phyloP scores from a whole-genome alignment of 805 yeast genomes.

The Monosporozyma siamensis region DNA sequence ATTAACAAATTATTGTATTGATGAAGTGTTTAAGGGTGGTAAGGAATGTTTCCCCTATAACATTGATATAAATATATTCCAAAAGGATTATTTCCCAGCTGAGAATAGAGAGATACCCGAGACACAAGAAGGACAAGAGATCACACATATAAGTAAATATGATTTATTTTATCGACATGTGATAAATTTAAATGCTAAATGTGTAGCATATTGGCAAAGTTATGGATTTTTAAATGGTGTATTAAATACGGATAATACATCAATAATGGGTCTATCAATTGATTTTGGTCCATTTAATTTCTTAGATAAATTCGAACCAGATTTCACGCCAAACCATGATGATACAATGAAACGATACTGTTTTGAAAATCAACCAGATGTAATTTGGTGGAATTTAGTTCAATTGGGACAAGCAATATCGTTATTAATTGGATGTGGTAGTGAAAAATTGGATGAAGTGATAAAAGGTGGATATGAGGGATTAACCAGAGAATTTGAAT shows the following conservation, averaged over 20 bases:
- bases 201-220: slow-evolving; percentile 79
- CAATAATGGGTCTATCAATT: slow-evolving; percentile 76
- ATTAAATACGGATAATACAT: slow-evolving; percentile 87
- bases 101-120: slow-evolving; percentile 17
- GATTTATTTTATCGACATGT: slow-evolving; percentile 65
- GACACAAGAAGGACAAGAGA: slow-evolving; percentile 4
- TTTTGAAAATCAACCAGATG: slow-evolving; percentile 73
- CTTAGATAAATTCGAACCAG: slow-evolving; percentile 74
- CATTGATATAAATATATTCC: slow-evolving; percentile 17
- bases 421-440: slow-evolving; percentile 69
- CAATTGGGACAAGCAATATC: slow-evolving; percentile 78
- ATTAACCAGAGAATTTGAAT: slow-evolving; percentile 35
- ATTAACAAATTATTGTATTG: slow-evolving; percentile 65
- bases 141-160: slow-evolving; percentile 43
- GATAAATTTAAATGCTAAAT: slow-evolving; percentile 60
- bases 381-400: slow-evolving; percentile 89
- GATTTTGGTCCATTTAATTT: slow-evolving; percentile 95
- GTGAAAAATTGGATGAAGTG: slow-evolving; percentile 37
- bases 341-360: slow-evolving; percentile 66
- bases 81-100: slow-evolving; percentile 22
- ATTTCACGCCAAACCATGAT: slow-evolving; percentile 83
- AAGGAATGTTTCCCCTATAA: slow-evolving; percentile 24
- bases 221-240: slow-evolving; percentile 95
- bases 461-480: slow-evolving; percentile 10
- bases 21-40: slow-evolving; percentile 44